Base-by-base conservation (phyloP, 2,329 filamentous ascomycete species). In the Colletotrichum sp. region DNA sequence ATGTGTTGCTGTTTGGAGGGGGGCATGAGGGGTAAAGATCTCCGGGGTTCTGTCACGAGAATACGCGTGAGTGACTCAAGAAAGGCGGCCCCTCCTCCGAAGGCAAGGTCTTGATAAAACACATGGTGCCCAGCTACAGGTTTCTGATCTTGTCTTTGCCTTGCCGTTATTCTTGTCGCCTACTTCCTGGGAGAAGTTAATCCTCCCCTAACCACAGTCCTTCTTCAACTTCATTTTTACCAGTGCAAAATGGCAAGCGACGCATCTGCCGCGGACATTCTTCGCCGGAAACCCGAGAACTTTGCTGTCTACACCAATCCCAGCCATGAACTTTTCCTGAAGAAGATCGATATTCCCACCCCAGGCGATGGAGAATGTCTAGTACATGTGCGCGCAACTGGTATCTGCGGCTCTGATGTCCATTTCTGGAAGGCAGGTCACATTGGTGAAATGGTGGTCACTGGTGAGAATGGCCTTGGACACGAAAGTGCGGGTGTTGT, bases 301-400 rank as follows among this genome's bases (percentile, higher is more conserved):
- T 92, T 94, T 79, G 93, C 92, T 77, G 91, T 94, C 75, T 94
- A 91, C 86, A 94, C 92, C 68, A 93, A 94, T 83, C 92, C 92
- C 15, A 88, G 88, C 24, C 92, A 94, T 81, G 91, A 94, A 71
- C 86, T 94, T 60, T 93, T 92, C 90, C 87, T 94, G 61, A 90
- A 89, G 10, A 89, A 92, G 74, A 88, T 85, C 30, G 81, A 89
- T 70, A 83, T 94, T 6, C 78, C 78, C 28, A 66, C 38, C 4
- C 77, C 73, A 3, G 48, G 67, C 21, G 60, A 52, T 16, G 28
- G 52, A 13, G 71, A 71, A 13, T 74, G 93, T 52, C 89, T 91
- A 30, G 82, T 94, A 56, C 91, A 91, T 71, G 88, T 94, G 80
- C 92, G 93, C 82, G 92, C 90, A 81, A 94, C 93, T 4, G 93